Percentiles rank a stretch among this genome's conserved stretches.
Evolutionary conservation across 2,329 filamentous ascomycete species (phyloP).

Genomic region (Graphilbum fragrans): DNA sequence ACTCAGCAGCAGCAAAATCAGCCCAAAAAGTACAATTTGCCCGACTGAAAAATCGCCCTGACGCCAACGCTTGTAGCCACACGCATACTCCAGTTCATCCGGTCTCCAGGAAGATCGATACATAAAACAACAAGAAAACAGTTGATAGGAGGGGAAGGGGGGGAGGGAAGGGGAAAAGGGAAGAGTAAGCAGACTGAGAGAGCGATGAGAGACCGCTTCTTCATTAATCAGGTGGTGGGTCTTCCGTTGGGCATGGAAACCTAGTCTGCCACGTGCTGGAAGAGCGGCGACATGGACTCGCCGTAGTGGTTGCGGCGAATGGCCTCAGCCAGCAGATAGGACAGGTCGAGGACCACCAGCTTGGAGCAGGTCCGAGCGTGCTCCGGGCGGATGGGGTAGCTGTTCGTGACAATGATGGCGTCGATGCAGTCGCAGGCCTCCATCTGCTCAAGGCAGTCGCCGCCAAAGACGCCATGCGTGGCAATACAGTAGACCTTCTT

Average conservation of each 20-base stretch:
- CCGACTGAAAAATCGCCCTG: background rate
- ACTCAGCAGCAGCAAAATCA: too few relatives aligned
- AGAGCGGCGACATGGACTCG: conserved; percentile 62
- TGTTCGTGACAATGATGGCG: conserved; percentile 90
- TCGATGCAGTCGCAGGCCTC: conserved; percentile 90
- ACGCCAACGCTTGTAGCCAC: background rate
- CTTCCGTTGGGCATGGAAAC: background rate
- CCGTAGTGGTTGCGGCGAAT: conserved; percentile 95
- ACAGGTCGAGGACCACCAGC: conserved; percentile 80
- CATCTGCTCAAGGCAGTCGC: conserved; percentile 79
- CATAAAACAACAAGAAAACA: too few relatives aligned
- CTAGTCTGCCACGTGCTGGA: conserved; percentile 52
- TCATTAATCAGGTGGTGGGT: background rate
- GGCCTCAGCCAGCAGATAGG: conserved; percentile 76
- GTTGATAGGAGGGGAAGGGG: background rate
- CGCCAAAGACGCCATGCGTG: conserved; percentile 89
- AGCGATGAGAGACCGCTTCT: conserved; percentile 1
- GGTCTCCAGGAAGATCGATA: background rate
- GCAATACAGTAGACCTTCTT: conserved; percentile 97
- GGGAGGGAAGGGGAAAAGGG: background rate
- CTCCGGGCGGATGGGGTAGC: conserved; percentile 77
- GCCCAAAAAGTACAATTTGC: too few relatives aligned
- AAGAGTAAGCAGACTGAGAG: background rate
- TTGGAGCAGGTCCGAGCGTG: conserved; percentile 63
- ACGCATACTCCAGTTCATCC: background rate